phyloP scores from a whole-genome alignment of 768 basidiomycete species.

The Tricholoma sp. region DNA sequence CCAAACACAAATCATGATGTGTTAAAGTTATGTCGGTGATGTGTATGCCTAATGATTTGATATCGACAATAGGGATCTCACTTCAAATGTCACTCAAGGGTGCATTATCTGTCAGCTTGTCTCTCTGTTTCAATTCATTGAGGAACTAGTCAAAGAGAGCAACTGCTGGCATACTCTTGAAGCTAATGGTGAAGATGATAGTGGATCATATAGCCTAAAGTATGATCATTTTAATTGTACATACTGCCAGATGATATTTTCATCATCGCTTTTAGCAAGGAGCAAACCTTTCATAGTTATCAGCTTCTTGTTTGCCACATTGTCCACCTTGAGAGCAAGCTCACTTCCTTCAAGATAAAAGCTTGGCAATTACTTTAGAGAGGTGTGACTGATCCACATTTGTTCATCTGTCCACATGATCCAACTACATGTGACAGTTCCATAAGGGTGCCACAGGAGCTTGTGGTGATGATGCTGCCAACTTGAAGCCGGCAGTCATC shows the following conservation, averaged over 20 bases:
- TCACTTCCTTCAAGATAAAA: neutral
- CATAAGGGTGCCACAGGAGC: constrained; percentile 3
- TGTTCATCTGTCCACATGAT: neutral
- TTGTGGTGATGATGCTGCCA: constrained; percentile 9
- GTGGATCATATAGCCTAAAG: neutral
- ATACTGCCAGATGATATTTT: neutral
- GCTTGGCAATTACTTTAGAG: neutral
- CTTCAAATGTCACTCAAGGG: no score
- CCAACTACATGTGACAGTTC: neutral
- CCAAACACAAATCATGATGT: neutral
- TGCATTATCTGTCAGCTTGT: neutral
- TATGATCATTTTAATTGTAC: neutral
- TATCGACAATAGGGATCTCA: neutral
- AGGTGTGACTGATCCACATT: neutral
- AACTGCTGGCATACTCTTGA: neutral
- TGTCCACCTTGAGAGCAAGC: neutral
- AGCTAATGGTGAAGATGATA: neutral
- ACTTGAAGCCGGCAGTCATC: constrained; percentile 2
- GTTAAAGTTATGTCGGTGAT: neutral
- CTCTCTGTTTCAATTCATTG: neutral
- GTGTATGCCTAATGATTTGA: neutral
- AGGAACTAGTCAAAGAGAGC: neutral
- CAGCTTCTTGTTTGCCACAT: neutral
- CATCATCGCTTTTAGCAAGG: no score
- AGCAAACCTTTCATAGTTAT: neutral